phyloP scores from a whole-genome alignment of 2,329 filamentous ascomycete species.

The Arthrobotrys sphaeroides region DNA sequence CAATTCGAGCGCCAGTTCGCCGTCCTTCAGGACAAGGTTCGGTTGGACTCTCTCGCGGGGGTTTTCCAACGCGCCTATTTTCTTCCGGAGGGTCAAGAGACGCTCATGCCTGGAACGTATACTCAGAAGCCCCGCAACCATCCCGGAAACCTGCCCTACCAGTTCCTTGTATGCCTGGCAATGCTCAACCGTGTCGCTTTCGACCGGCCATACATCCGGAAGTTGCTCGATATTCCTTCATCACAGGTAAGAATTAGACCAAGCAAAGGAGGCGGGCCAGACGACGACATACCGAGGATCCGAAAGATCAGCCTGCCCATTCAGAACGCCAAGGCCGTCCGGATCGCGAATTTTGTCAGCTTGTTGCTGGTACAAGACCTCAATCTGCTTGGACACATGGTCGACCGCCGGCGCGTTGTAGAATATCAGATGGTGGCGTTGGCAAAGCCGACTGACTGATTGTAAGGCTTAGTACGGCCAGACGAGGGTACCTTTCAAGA shows the following conservation, averaged over 20 bases:
- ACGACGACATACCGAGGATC: slow-evolving; percentile 11
- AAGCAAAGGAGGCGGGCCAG: neutral
- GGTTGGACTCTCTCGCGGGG: slow-evolving; percentile 79
- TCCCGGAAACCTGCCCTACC: slow-evolving; percentile 64
- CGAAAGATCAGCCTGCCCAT: slow-evolving; percentile 29
- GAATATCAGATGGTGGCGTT: slow-evolving; percentile 72
- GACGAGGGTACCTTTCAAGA: neutral
- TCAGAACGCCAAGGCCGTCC: slow-evolving; percentile 53
- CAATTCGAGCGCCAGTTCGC: slow-evolving; percentile 81
- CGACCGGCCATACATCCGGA: slow-evolving; percentile 46
- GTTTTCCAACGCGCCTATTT: slow-evolving; percentile 75
- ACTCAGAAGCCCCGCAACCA: slow-evolving; percentile 65
- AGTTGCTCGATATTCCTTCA: slow-evolving; percentile 56
- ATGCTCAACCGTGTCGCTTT: slow-evolving; percentile 74
- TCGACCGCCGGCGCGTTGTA: slow-evolving; percentile 75
- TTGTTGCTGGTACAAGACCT: slow-evolving; percentile 67
- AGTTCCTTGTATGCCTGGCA: slow-evolving; percentile 87
- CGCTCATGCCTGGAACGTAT: slow-evolving; percentile 68
- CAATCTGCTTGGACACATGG: slow-evolving; percentile 77
- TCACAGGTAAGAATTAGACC: neutral
- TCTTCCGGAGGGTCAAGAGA: slow-evolving; percentile 69
- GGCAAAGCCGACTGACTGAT: slow-evolving; percentile 70
- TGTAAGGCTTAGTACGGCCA: neutral
- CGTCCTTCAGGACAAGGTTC: slow-evolving; percentile 85
- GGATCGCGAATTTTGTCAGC: slow-evolving; percentile 62